Percentiles rank a stretch among this genome's conserved stretches.
Conservation (phyloP, 768 basidiomycete genomes). For the Collybia nuda region DNA sequence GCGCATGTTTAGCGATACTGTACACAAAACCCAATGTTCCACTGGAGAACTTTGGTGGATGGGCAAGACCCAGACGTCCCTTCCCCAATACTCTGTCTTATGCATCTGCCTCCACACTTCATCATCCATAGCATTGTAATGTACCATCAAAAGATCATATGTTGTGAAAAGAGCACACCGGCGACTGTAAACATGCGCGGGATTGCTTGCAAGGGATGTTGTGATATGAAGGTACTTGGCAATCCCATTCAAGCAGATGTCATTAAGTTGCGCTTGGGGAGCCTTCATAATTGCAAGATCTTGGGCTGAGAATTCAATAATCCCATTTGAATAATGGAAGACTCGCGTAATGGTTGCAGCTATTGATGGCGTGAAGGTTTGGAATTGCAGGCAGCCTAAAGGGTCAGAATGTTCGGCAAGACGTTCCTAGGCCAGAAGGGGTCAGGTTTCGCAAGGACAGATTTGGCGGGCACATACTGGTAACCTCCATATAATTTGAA, state of each 20-base stretch:
- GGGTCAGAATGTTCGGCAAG: too few relatives aligned
- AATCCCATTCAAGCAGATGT: slow-evolving; percentile 23
- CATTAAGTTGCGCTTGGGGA: slow-evolving; percentile 14
- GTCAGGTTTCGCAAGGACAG: too few relatives aligned
- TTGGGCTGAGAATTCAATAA: neutral
- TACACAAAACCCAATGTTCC: slow-evolving; percentile 33
- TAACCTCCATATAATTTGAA: too few relatives aligned
- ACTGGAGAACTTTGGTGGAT: slow-evolving; percentile 23
- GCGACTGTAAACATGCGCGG: neutral
- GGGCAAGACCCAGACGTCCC: slow-evolving; percentile 33
- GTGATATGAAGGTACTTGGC: slow-evolving; percentile 17
- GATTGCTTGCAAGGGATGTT: neutral
- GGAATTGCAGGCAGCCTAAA: too few relatives aligned
- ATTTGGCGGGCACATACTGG: too few relatives aligned
- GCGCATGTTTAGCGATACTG: slow-evolving; percentile 7
- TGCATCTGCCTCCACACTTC: slow-evolving; percentile 19
- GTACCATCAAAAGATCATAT: slow-evolving; percentile 15
- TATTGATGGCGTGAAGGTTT: too few relatives aligned
- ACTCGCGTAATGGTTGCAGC: too few relatives aligned
- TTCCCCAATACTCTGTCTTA: slow-evolving; percentile 24
- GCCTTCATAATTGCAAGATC: slow-evolving; percentile 9
- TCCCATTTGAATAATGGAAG: too few relatives aligned
- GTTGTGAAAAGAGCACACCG: slow-evolving; percentile 15
- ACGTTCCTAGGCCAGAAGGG: too few relatives aligned
- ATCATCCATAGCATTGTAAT: slow-evolving; percentile 11